Base-by-base conservation (phyloP, 2,329 filamentous ascomycete species). In the Penicillium sp. region DNA sequence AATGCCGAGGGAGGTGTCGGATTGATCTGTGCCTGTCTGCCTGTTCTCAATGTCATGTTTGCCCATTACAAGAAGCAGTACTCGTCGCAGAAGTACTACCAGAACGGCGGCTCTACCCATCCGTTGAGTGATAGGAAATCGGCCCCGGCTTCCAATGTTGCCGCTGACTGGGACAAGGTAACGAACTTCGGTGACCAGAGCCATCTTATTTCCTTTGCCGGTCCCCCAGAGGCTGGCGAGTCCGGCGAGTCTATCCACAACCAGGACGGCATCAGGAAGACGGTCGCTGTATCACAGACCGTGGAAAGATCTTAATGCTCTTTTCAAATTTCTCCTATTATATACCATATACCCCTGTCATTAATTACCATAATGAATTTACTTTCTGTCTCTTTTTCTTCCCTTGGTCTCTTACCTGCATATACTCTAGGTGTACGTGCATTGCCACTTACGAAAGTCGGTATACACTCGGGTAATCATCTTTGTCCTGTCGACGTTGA, bases 1-100 rank as follows among this genome's bases (percentile, higher is more conserved):
- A 69, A 69, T 45, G 67, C 67, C 35, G 67, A 69, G 55, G 66
- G 61, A 29, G 67, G 64, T 41, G 53, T 69, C 37, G 67, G 65
- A 5, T 49, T 69, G 24, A 69, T 69, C 49, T 69, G 67, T 49
- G 66, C 67, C 21, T 69, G 67, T 56, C 61, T 69, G 5, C 67
- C 67, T 1, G 59, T 62, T 2, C 43, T 69, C 10, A 69, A 66
- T 49, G 58, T 65, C 50, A 46, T 67, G 17, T 43, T 65, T 34
- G 48, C 49, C 39, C 57, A 64, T 38, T 52, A 63, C 33, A 55
- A 53, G 46, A 60, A 55, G 45, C 52, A 60, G 22, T 62, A 63
- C 57, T 56, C 57, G n/a, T 62, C 63, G 3, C 57, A 63, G 38
- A 55, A 51, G 22, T 67, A 66, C 54, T 61, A 65, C 47, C 49